Percentiles rank a stretch among this genome's conserved stretches.
Conservation (phyloP, 2,329 filamentous ascomycete genomes). For the Coniochaeta sp. region DNA sequence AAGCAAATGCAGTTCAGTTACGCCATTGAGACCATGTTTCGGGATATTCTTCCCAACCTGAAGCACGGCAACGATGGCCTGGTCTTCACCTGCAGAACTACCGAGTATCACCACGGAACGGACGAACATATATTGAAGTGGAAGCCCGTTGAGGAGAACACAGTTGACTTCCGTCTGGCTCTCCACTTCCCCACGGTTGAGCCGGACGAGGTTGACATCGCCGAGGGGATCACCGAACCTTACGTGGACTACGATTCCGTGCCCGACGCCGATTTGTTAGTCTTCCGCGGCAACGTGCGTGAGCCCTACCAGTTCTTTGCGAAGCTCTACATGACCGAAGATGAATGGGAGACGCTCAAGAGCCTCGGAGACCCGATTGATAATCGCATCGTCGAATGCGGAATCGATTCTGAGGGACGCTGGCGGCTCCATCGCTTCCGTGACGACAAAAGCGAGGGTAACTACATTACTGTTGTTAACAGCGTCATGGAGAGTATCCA, state of each 20-base stretch:
- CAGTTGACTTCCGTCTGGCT: constrained; percentile 79
- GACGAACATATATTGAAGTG: constrained; percentile 94
- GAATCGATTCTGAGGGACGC: constrained; percentile 61
- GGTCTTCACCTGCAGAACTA: constrained; percentile 92
- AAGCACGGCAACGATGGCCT: constrained; percentile 93
- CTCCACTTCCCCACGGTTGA: constrained; percentile 69
- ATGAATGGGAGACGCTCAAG: constrained; percentile 83
- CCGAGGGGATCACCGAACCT: constrained; percentile 54
- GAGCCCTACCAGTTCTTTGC: constrained; percentile 57
- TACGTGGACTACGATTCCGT: constrained; percentile 69
- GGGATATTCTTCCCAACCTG: constrained; percentile 71
- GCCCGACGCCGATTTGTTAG: constrained; percentile 65
- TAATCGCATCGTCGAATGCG: constrained; percentile 85
- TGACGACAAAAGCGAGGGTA: constrained; percentile 87
- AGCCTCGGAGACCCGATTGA: constrained; percentile 66
- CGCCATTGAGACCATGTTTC: constrained; percentile 87
- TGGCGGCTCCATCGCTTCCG: constrained; percentile 89
- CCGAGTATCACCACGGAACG: constrained; percentile 81
- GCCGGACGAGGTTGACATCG: constrained; percentile 58
- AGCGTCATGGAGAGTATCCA: constrained; percentile 87
- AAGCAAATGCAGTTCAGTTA: constrained; percentile 89
- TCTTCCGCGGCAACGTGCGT: constrained; percentile 53
- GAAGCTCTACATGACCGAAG: constrained; percentile 59
- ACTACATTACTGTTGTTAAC: constrained; percentile 75
- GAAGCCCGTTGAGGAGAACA: constrained; percentile 95